phyloP scores from a whole-genome alignment of 1,284 basidiomycete species.

The Cutaneotrichosporon cavernicola region DNA sequence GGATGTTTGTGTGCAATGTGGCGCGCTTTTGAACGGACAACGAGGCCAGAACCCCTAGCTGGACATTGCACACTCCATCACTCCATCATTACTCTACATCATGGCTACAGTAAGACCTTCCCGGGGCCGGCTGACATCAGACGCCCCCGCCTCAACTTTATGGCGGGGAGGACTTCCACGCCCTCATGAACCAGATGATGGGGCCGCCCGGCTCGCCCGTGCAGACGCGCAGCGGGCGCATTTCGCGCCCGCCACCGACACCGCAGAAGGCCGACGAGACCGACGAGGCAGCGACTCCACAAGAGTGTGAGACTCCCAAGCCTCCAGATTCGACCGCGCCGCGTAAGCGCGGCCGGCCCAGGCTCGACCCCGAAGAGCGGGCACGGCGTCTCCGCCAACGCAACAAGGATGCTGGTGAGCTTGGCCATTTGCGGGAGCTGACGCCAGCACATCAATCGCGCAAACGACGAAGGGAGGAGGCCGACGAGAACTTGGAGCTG shows the following conservation, averaged over 20 bases:
- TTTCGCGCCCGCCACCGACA: conserved; percentile 10
- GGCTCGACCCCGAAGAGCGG: neutral
- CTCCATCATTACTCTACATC: neutral
- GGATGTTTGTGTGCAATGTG: neutral
- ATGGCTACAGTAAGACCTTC: neutral
- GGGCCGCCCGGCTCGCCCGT: neutral
- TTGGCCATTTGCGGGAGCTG: neutral
- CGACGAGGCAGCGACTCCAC: neutral
- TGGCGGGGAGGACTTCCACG: neutral
- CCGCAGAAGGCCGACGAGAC: neutral
- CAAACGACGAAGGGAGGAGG: conserved; percentile 5
- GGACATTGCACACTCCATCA: neutral
- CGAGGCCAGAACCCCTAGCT: neutral
- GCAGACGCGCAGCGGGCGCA: conserved; percentile 10
- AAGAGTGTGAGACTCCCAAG: neutral
- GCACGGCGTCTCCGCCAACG: neutral
- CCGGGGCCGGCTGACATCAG: neutral
- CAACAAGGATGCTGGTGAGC: conserved; percentile 5
- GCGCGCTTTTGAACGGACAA: neutral
- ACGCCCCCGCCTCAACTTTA: neutral
- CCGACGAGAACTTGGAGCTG: neutral
- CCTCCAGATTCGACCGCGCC: neutral
- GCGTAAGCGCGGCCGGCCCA: neutral
- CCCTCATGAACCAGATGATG: neutral
- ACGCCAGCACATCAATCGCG: conserved; percentile 7